Evolutionary conservation across 768 basidiomycete species (phyloP), one percentile per base, ranked within the genome.

Genomic region (Boletus sensibilis): DNA sequence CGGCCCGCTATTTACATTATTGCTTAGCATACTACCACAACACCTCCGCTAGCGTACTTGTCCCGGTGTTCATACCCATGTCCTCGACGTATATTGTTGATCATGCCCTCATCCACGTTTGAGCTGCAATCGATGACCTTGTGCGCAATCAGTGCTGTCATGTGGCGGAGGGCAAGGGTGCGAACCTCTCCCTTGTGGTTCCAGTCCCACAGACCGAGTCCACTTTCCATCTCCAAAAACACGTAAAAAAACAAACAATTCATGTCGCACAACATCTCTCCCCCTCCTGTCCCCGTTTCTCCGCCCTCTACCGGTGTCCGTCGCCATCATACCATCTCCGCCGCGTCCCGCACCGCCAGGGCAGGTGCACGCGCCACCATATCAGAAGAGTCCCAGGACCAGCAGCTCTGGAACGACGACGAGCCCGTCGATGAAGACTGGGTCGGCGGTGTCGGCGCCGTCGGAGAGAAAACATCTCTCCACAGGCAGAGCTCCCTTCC

Each of bases 401-500:
- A 79, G 59, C 78, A 80, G 42, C 74, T 73, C 42, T 87, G 84
- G 82, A 83, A 84, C 67, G 87, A 90, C 57, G 90, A 92, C 66
- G 88, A 90, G 64, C 78, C 82, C 43, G 88, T 90, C 58, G 88
- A 84, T 64, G 80, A 89, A 55, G 88, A 90, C 68, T 90, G 90
- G 90, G 84, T 86, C 31, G 88, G 88, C 34, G 85, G 85, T 23
- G 84, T 90, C 50, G 90, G 90, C 39, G 88, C 88, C 43, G 90
- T 92, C 27, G 90, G 90, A 47, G 90, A 92, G 73, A 90, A 90
- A 72, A 81, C 84, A 9, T 85, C 83, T 39, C 78, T 92, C 54
- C 90, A 92, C 69, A 79, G 90, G 47, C 90, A 92, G 73, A 83
- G 83, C 55, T 92, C 90, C 23, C 79, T 92, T 54, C 90, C 90